Evolutionary conservation across 768 basidiomycete species (phyloP), one percentile per base, ranked within the genome.

Genomic region (Amylocystis lapponica): DNA sequence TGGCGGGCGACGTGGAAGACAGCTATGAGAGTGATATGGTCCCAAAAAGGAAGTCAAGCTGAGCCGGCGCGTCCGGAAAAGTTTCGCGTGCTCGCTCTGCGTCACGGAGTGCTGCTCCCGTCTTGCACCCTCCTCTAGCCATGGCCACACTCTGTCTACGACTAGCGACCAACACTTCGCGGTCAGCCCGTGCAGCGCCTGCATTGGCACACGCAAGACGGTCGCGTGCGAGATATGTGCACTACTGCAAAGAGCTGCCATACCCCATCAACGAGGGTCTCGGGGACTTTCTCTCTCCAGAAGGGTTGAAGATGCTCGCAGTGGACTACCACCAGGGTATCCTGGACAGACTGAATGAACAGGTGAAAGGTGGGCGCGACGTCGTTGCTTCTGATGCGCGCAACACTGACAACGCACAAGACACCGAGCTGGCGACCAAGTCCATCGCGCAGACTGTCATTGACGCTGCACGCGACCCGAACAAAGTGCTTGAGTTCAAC

Each of bases 271-370:
- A 87, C 34, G 67, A 76, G 30, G 92, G 91, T 16, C 68, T 94
- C 25, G 86, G 85, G 34, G 68, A 79, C 17, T 95, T 95, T 61
- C 67, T 93, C 55, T 79, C 86, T 1, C 81, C 87, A 17, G 53
- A 60, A n/a, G 84, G 84, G 1, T 72, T 93, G 45, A 76, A 75
- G 49, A 74, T 76, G 46, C 68, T 92, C 37, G 83, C 83, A 3
- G 71, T 80, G 37, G 91, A 94, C 55, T 96, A 87, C 64, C 92
- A 94, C 59, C 74, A 86, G 47, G 92, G 92, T 8, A 70, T 94
- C 25, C 64, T 95, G 45, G 72, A 82, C 42, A 74, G 87, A 38
- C 62, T 96, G 36, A 90, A 86, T 52, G 78, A 84, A 9, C 76
- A 84, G 59, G 72, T 88, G 26, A 69, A 72, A 61, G 80, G 92